These are phyloP conservation scores for Pistacia integerrima DNA, from an alignment of 345 rosid genomes.

Conservation along the genomic window DNA sequence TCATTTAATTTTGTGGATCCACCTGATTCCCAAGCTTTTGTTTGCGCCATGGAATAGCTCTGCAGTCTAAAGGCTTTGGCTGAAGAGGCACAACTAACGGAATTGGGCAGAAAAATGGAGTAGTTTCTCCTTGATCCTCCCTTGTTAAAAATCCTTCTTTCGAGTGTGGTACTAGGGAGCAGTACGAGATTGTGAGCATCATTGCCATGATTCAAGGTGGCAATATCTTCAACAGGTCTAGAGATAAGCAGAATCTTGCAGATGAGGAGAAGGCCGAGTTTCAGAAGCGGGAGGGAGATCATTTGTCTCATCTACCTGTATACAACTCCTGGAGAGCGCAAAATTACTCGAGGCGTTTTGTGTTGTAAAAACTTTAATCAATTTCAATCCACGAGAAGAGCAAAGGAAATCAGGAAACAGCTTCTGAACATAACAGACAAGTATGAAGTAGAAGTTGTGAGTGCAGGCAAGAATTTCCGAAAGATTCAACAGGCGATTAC, in stretches of 20 bases:
- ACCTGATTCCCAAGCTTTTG: constrained; percentile 64
- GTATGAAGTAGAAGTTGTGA: constrained; percentile 77
- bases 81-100: constrained; percentile 79
- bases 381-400: constrained; percentile 63
- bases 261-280: constrained; percentile 77
- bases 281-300: constrained; percentile 84
- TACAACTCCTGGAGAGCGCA: constrained; percentile 89
- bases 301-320: constrained; percentile 77
- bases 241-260: no score
- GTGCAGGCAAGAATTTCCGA: constrained; percentile 64
- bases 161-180: no score
- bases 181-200: no score
- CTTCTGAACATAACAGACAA: constrained; percentile 81
- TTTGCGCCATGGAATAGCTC: constrained; percentile 81
- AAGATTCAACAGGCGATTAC: constrained; percentile 77
- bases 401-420: constrained; percentile 77
- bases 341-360: constrained; percentile 74
- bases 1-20: constrained; percentile 73
- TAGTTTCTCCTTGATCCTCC: constrained; percentile 88
- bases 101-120: constrained; percentile 85
- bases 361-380: constrained; percentile 82
- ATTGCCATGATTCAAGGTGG: no score
- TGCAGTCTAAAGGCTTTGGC: constrained; percentile 76
- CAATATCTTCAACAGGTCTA: no score
- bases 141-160: constrained; percentile 47